phyloP scores from a whole-genome alignment of 2,329 filamentous ascomycete species.

The Phialophora tarda region DNA sequence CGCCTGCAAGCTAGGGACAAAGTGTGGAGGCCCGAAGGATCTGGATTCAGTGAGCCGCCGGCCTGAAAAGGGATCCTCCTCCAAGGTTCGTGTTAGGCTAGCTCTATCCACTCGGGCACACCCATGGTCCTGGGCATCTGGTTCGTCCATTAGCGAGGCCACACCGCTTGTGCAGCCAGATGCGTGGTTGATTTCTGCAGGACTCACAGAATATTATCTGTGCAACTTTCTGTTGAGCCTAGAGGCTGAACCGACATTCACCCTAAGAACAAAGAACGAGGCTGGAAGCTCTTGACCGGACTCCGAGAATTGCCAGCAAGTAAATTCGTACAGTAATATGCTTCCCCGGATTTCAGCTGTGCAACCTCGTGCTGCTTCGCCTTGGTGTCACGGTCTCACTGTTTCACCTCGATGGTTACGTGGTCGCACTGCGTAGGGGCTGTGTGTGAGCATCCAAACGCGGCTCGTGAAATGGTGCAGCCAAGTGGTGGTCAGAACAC shows the following conservation, averaged over 20 bases:
- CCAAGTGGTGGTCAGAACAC: conserved; percentile 16
- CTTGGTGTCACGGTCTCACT: conserved; percentile 6
- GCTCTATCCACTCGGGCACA: conserved; percentile 16
- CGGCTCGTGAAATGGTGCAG: neutral
- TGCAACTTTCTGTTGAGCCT: neutral
- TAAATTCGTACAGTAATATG: neutral
- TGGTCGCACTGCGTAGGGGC: conserved; percentile 16
- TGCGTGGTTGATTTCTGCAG: neutral
- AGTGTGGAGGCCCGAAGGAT: conserved; percentile 22
- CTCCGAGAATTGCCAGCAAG: neutral
- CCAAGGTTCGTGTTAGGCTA: conserved; percentile 13
- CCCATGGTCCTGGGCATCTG: conserved; percentile 3
- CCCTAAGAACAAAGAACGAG: neutral
- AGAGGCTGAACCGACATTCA: neutral
- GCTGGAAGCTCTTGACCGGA: neutral
- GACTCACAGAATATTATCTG: neutral
- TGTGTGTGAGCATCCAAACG: neutral
- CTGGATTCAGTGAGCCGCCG: conserved; percentile 14
- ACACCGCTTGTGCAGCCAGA: conserved; percentile 17
- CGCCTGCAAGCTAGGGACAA: conserved; percentile 3
- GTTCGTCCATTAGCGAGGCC: conserved; percentile 17
- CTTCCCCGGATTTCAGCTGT: neutral
- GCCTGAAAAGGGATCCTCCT: conserved; percentile 5
- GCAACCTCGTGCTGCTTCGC: conserved; percentile 1
- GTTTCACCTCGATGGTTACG: neutral